These are phyloP conservation scores for Protomyces macrosporus DNA, from an alignment of 1,139 yeast genomes.

Conservation along the genomic window DNA sequence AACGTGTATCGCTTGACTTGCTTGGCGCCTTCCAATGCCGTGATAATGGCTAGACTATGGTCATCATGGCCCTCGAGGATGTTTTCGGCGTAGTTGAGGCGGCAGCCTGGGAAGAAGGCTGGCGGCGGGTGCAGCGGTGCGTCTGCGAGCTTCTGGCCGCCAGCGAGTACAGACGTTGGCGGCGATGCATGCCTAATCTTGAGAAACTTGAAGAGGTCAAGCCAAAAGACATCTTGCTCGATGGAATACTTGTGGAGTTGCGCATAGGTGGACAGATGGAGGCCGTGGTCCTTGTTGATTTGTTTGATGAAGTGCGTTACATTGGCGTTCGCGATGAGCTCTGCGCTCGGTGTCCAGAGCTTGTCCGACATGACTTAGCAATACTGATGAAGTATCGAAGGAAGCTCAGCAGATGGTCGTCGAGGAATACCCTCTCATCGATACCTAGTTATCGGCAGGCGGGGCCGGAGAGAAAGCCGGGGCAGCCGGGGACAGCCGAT, in stretches of 20 bases:
- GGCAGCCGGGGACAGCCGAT: too few species aligned
- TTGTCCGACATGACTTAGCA: background rate
- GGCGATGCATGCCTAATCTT: conserved; percentile 25
- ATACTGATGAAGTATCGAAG: too few species aligned
- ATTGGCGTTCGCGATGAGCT: background rate
- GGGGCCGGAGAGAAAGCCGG: too few species aligned
- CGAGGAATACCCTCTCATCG: too few species aligned
- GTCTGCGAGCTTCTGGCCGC: conserved; percentile 23
- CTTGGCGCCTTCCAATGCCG: conserved; percentile 30
- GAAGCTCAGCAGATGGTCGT: too few species aligned
- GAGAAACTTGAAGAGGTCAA: conserved; percentile 31
- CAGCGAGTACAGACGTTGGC: background rate
- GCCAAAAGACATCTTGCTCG: conserved; percentile 30
- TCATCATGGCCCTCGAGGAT: conserved; percentile 30
- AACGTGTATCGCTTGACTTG: conserved; percentile 27
- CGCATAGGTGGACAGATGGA: conserved; percentile 26
- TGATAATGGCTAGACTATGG: conserved; percentile 30
- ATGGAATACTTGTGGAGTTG: conserved; percentile 32
- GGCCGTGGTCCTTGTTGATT: conserved; percentile 12
- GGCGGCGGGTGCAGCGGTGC: conserved; percentile 33
- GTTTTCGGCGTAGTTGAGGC: conserved; percentile 32
- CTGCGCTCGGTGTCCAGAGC: background rate
- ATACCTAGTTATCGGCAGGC: too few species aligned
- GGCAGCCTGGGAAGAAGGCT: conserved; percentile 32
- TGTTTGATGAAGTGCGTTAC: conserved; percentile 14